Percentiles rank a stretch among this genome's conserved stretches.
These are phyloP conservation scores for Sporisorium sorghi DNA, from an alignment of 1,284 basidiomycete genomes.

Conservation along the genomic window DNA sequence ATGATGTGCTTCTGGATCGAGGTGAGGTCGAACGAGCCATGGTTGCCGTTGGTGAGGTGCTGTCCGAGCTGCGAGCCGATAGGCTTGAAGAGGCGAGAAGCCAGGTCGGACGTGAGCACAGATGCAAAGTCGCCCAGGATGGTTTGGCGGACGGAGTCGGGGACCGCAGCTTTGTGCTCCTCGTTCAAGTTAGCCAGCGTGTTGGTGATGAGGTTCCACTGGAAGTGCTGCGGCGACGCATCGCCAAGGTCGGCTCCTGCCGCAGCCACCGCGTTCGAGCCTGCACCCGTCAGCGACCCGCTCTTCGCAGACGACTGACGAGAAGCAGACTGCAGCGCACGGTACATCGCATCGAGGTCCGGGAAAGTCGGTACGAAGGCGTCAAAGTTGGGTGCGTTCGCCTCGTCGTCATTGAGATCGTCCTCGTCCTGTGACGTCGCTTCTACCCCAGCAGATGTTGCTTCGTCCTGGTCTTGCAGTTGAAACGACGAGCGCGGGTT, in stretches of 20 bases:
- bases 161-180: conserved; percentile 12
- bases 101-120: conserved; percentile 63
- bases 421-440: background rate
- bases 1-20: conserved; percentile 30
- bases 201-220: conserved; percentile 52
- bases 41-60: conserved; percentile 15
- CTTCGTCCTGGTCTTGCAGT: conserved; percentile 29
- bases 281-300: background rate
- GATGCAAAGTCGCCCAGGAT: conserved; percentile 69
- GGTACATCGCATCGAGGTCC: conserved; percentile 45
- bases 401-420: conserved; percentile 37
- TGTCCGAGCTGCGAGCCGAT: conserved; percentile 31
- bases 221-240: conserved; percentile 29
- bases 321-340: conserved; percentile 28
- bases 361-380: conserved; percentile 49
- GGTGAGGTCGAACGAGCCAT: conserved; percentile 17
- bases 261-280: background rate
- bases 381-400: conserved; percentile 34
- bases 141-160: conserved; percentile 56
- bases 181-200: conserved; percentile 32
- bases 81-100: conserved; percentile 55
- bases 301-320: conserved; percentile 12
- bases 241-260: background rate
- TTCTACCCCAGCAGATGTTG: background rate
- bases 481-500: conserved; percentile 37